Base-by-base conservation (phyloP, 345 rosid genomes). In the Hirschfeldia incana region DNA sequence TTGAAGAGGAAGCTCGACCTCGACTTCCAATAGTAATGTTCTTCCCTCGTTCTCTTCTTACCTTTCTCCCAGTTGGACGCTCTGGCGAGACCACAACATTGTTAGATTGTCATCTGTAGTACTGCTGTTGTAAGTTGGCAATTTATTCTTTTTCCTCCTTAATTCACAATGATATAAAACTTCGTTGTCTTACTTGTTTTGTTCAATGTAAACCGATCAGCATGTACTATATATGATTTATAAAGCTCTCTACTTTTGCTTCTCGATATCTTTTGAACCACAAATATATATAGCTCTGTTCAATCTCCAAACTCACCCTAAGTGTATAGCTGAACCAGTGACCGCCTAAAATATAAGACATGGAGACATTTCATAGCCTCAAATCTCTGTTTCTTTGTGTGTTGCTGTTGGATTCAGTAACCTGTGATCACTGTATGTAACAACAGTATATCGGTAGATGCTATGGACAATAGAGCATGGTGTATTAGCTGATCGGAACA, bases 111-210 rank as follows among this genome's bases (percentile, higher is more conserved):
- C 59, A 53, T 53, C 16, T 51, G 3, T 44, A 12, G 53, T 44
- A 6, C 5, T 44, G 15, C 1, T 44, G 53, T 1, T 44, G 5
- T 44, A 44, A 44, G 5, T 44, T 44, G 15, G 53, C 53, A 4
- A 12, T 49, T 44, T 49, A 49, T 49, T 49, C 55, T 49, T 49
- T 49, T 13, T n/a, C 16, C 55, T 2, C 7, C 1, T 44, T 42
- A 59, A 58, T 67, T 66, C 68, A 65, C 42, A 78, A 27, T 72
- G 77, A 78, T 66, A 78, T 66, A 72, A 66, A 58, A 78, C 12
- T 78, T 74, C 0, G 15, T 78, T 44, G 68, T 72, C 55, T 21
- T 5, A 66, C 37, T 32, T 66, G 28, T 21, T 16, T 79, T 44
- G 46, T 15, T 73, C 65, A 67, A 17, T 78, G 69, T 78, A 67